These are phyloP conservation scores for Heterobasidion annosum DNA, from an alignment of 1,284 basidiomycete species.

Conservation along the genomic window DNA sequence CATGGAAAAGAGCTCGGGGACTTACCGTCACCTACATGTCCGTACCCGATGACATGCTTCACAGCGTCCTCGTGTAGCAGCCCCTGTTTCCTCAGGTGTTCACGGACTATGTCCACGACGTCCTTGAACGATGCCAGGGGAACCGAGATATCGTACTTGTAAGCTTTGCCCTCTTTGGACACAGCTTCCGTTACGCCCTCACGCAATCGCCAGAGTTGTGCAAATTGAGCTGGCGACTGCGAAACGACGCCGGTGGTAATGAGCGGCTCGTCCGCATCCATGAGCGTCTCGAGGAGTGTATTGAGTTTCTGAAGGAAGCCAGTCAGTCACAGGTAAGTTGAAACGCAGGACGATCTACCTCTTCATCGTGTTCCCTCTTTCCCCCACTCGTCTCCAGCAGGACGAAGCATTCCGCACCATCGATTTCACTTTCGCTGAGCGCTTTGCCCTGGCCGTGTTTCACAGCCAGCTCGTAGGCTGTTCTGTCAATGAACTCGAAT, in stretches of 20 bases:
- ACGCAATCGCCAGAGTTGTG: slow-evolving; percentile 88
- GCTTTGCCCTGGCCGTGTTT: slow-evolving; percentile 67
- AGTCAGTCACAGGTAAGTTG: neutral
- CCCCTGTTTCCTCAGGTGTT: slow-evolving; percentile 67
- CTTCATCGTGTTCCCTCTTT: slow-evolving; percentile 90
- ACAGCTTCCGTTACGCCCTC: slow-evolving; percentile 92
- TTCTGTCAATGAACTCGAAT: slow-evolving; percentile 94
- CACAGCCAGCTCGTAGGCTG: slow-evolving; percentile 80
- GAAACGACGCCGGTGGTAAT: slow-evolving; percentile 91
- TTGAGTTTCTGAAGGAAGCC: slow-evolving; percentile 70
- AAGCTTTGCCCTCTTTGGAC: slow-evolving; percentile 90
- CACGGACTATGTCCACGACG: slow-evolving; percentile 77
- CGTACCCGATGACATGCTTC: slow-evolving; percentile 84
- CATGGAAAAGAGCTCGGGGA: slow-evolving; percentile 8
- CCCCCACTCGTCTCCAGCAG: slow-evolving; percentile 94
- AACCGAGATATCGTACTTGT: slow-evolving; percentile 97
- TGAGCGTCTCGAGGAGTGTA: slow-evolving; percentile 71
- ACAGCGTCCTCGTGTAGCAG: slow-evolving; percentile 67
- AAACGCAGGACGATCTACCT: slow-evolving; percentile 40
- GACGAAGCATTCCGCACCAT: slow-evolving; percentile 83
- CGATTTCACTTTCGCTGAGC: slow-evolving; percentile 57
- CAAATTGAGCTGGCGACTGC: slow-evolving; percentile 87
- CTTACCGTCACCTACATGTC: slow-evolving; percentile 93
- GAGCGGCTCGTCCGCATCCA: slow-evolving; percentile 67
- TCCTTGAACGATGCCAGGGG: slow-evolving; percentile 86